Conservation (phyloP, 495 filamentous ascomycete species). For the Podospora pseudocomata region DNA sequence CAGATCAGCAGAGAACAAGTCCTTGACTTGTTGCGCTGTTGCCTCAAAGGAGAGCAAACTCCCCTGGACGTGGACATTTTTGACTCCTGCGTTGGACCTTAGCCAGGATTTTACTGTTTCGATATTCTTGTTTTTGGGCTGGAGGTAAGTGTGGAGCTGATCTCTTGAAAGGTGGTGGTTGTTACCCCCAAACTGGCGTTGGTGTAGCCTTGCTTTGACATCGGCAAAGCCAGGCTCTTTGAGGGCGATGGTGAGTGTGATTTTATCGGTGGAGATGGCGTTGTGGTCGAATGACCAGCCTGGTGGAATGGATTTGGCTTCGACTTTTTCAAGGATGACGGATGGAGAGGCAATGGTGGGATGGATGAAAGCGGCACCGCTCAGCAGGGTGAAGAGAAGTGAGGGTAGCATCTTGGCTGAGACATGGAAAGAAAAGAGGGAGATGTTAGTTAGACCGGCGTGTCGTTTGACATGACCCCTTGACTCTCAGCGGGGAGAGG, state of each 20-base stretch:
- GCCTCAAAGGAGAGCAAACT: constrained; percentile 35
- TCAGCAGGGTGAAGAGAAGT: constrained; percentile 15
- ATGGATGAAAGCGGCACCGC: constrained; percentile 18
- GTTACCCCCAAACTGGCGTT: constrained; percentile 12
- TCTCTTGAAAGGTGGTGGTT: constrained; percentile 30
- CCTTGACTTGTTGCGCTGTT: constrained; percentile 32
- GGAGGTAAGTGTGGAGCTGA: constrained; percentile 30
- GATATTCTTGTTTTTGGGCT: constrained; percentile 21
- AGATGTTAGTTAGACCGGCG: background rate
- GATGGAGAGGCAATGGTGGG: constrained; percentile 16
- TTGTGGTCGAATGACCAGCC: constrained; percentile 26
- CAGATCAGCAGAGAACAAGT: constrained; percentile 39
- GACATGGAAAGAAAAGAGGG: background rate
- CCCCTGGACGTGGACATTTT: constrained; percentile 24
- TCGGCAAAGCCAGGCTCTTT: constrained; percentile 36
- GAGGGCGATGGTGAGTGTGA: constrained; percentile 35
- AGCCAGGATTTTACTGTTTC: constrained; percentile 38
- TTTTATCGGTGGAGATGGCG: constrained; percentile 26
- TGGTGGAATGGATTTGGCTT: constrained; percentile 16
- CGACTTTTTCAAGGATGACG: constrained; percentile 24
- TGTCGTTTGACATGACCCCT: background rate
- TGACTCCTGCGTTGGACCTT: constrained; percentile 26
- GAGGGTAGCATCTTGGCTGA: constrained; percentile 17
- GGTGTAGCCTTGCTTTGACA: constrained; percentile 32
- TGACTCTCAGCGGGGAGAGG: background rate